These are phyloP conservation scores for Acanthamoeba healyi DNA, from an alignment of 208 protist species.

Conservation along the genomic window DNA sequence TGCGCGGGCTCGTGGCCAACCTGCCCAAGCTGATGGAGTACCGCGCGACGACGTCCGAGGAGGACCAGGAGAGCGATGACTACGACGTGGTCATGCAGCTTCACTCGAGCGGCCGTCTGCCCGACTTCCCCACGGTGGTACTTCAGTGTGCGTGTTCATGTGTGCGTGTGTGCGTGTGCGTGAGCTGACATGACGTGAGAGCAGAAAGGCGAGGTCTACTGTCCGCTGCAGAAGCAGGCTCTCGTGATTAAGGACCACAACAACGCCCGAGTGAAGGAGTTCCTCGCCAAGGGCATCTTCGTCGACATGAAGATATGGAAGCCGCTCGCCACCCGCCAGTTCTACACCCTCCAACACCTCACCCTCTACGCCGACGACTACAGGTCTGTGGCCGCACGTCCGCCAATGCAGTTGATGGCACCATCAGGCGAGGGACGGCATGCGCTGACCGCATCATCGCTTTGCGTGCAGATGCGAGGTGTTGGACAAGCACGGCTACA, in stretches of 20 bases:
- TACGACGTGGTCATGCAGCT: neutral
- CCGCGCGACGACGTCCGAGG: neutral
- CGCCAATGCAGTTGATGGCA: too few relatives aligned
- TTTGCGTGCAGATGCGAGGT: neutral
- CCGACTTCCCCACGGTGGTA: neutral
- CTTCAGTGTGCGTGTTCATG: neutral
- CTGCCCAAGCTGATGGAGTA: neutral
- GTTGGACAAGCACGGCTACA: neutral
- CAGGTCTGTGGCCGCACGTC: neutral
- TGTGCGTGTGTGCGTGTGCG: too few relatives aligned
- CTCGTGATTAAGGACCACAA: neutral
- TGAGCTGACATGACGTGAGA: neutral
- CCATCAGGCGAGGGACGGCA: too few relatives aligned
- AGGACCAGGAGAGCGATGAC: neutral
- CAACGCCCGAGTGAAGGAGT: neutral
- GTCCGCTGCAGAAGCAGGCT: neutral
- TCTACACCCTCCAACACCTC: neutral
- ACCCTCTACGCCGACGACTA: conserved; percentile 6
- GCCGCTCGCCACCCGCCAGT: neutral
- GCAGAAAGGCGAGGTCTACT: neutral
- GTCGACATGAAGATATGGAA: neutral
- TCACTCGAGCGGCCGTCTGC: neutral
- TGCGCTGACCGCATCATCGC: too few relatives aligned
- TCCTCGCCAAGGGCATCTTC: neutral
- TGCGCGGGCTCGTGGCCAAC: neutral